A percentile compares a stretch with the other conserved stretches of the same genome.
phyloP scores from a whole-genome alignment of 2,329 filamentous ascomycete genomes.

The Trichoderma simmonsii region DNA sequence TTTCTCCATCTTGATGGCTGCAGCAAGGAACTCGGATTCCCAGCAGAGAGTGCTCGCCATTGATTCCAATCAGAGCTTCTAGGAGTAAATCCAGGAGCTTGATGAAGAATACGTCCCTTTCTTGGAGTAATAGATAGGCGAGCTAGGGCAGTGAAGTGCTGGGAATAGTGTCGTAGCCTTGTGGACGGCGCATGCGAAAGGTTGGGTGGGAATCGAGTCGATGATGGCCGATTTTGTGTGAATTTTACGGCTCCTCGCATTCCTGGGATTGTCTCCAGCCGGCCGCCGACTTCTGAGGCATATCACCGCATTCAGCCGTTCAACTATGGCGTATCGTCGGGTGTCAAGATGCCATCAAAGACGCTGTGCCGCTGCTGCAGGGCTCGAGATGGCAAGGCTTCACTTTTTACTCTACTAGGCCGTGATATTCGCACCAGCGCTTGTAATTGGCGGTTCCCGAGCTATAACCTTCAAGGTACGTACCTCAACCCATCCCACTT shows the following conservation, averaged over 20 bases:
- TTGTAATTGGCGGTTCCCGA: conserved; percentile 4
- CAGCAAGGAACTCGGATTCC: not conserved
- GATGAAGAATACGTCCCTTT: conserved; percentile 5
- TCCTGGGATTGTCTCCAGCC: conserved; percentile 24
- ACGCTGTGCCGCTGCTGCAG: not conserved
- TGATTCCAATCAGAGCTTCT: conserved; percentile 10
- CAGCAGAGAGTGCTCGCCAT: conserved; percentile 12
- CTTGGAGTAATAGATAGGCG: conserved; percentile 15
- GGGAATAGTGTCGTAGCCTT: conserved; percentile 7
- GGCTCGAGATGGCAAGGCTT: not conserved
- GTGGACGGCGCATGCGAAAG: not conserved
- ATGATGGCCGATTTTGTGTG: conserved; percentile 21
- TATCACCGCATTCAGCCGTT: conserved; percentile 25
- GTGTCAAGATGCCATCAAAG: not conserved
- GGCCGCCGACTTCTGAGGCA: conserved; percentile 20
- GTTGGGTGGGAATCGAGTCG: conserved; percentile 21
- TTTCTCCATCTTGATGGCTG: conserved; percentile 21
- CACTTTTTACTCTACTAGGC: not conserved
- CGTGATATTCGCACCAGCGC: not conserved
- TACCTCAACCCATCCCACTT: not conserved
- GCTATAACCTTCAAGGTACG: not conserved
- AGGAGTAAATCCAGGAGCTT: conserved; percentile 15
- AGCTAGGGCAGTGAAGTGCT: conserved; percentile 21
- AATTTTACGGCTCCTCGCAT: conserved; percentile 31
- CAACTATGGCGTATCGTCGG: not conserved